Evolutionary conservation across 805 yeast genomes (phyloP), one percentile per base, ranked within the genome.

Genomic region (Ogataea naganishii): DNA sequence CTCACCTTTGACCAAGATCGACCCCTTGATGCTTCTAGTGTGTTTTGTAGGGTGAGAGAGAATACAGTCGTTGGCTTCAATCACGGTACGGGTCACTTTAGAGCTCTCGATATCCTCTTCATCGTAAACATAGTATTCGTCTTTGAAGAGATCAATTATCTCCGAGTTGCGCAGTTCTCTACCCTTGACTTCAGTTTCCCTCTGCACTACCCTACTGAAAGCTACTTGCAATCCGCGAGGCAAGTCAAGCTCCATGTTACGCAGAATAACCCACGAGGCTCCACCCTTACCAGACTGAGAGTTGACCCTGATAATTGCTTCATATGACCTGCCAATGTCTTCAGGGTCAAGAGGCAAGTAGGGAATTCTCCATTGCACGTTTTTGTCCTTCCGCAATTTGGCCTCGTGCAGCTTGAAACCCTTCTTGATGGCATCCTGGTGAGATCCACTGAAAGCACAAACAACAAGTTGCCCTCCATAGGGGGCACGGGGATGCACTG

Each of bases 241-340:
- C 43, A 83, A 67, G 51, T 82, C 94, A 35, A 82, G 69, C 46
- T 79, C 89, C 53, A 83, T 66, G 41, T 72, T 69, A 40, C 83
- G 68, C 49, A 82, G 64, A 47, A 82, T 79, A 41, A 83, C 78
- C 92, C 94, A 82, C 5, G 94, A 83, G 8, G 89, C 80, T 41
- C 94, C 94, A 46, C 94, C 94, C 58, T 82, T 82, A 38, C 94
- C 94, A 16, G 83, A 72, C 58, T 82, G 94, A 9, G 92, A 81
- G 58, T 82, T 82, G 52, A 82, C 92, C 49, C 94, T 73, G 44
- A 82, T 82, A 33, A 83, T 81, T n/a, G 94, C 92, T 57, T 83
- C 94, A 59, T 83, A 83, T n/a, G 80, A 80, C 53, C 92, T 72
- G 30, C 94, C 94, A 44, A 82, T 77, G 52, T 83, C 94, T 42